Base-by-base conservation (phyloP, 352 stramenopile genomes). In the Pythium sukuiense region DNA sequence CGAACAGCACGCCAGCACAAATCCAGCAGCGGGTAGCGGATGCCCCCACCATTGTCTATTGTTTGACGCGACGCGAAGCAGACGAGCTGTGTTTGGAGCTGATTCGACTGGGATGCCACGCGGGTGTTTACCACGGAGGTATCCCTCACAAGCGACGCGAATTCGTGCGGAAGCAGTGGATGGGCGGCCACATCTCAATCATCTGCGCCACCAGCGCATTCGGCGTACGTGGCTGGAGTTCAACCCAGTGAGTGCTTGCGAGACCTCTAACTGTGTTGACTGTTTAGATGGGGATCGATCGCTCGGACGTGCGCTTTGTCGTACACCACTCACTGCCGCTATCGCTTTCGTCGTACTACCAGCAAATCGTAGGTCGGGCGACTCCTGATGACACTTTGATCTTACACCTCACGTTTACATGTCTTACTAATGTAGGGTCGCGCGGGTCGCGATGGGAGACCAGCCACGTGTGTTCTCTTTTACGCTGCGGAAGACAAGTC, bases 191-290 rank as follows among this genome's bases (percentile, higher is more conserved):
- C 39, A 63, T 92, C 46, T 88, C 83, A 3, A 65, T 90, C 35
- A 89, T 95, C 35, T 93, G 84, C 61, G 84, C 86, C 0, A 95
- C 86, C 0, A 91, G 80, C 61, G 84, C 86, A 2, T 93, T 93
- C 59, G 86, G 86, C 12, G 86, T 94, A 59, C 50, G 73, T 72
- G 3, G 1, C 0, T 39, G 3, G 35, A 12, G 3, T 43, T 43
- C 35, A 43, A 11, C 35, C 2, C 7, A 43, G 35, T 43, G 7
- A 5, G 1, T 43, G 16, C 35, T 43, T 12, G 8, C 16, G 7
- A 18, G 35, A 16, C 12, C 2, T 5, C 35, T 14, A 16, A 43
- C 35, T 7, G 35, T 16, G 35, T 16, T 14, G 4, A 2, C 2
- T 43, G 35, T 43, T 57, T 52, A 94, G 86, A 91, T 94, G 84